Conservation (phyloP, 495 filamentous ascomycete species). For the Hypomontagnella submonticulosa region DNA sequence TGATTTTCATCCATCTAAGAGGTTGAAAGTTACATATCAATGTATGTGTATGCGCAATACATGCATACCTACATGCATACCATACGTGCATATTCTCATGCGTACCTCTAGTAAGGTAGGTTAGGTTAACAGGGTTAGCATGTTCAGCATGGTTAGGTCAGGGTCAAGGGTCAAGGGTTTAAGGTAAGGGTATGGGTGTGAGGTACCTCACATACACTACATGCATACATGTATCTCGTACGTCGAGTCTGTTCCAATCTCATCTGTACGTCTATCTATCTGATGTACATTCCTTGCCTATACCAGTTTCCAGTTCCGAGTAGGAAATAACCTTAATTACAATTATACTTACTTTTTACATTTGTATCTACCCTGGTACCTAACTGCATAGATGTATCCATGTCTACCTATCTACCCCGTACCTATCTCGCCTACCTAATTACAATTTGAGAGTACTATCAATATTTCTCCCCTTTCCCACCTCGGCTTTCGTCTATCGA, state of each 20-base stretch:
- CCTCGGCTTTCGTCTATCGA: neutral
- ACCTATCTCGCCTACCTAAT: neutral
- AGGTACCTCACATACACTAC: conserved; percentile 2
- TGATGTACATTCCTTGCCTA: too few relatives aligned
- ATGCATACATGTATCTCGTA: neutral
- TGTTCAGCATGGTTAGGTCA: too few relatives aligned
- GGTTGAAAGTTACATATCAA: conserved; percentile 25
- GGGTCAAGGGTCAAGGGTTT: too few relatives aligned
- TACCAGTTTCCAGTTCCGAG: too few relatives aligned
- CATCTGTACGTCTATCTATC: too few relatives aligned
- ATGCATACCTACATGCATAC: conserved; percentile 34
- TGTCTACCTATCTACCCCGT: neutral
- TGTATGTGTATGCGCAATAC: conserved; percentile 29
- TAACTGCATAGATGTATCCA: too few relatives aligned
- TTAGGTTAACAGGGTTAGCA: too few relatives aligned
- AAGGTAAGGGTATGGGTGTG: too few relatives aligned
- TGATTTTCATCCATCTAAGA: conserved; percentile 36
- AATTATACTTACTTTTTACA: too few relatives aligned
- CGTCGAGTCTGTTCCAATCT: too few relatives aligned
- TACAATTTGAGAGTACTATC: neutral
- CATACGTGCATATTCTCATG: conserved; percentile 34
- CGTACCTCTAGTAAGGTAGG: conserved; percentile 6
- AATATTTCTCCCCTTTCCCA: conserved; percentile 3
- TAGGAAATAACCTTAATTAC: too few relatives aligned
- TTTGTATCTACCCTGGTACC: conserved; percentile 1